Evolutionary conservation across 208 protist genomes (phyloP).

Genomic region (Cochliopodium minus): DNA sequence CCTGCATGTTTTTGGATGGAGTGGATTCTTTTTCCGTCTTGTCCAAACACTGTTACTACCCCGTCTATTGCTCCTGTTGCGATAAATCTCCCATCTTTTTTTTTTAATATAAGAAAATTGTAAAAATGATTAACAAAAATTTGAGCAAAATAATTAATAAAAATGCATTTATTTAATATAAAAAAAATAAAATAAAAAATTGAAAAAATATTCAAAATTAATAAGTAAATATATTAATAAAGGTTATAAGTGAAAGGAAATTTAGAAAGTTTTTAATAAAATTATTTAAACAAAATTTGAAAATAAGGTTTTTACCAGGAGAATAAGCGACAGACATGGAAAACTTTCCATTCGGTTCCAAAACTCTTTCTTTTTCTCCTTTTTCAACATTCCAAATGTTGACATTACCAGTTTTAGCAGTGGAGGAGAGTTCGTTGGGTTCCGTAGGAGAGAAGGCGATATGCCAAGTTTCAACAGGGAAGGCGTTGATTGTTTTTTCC

Average conservation of each 20-base stretch:
- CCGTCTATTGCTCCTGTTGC: background rate
- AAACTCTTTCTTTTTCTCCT: slow-evolving; percentile 4
- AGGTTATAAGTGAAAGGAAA: no score
- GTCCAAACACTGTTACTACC: background rate
- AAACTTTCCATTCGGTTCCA: slow-evolving; percentile 4
- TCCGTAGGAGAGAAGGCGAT: background rate
- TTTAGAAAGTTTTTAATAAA: no score
- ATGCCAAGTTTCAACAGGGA: slow-evolving; percentile 1
- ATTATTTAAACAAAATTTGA: background rate
- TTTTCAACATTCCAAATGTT: background rate
- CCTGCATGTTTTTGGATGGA: background rate
- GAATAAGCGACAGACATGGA: background rate
- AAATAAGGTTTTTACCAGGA: background rate
- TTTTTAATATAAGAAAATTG: no score
- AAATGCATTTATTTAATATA: no score
- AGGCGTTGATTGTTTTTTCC: background rate
- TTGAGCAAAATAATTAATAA: no score
- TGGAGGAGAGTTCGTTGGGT: background rate
- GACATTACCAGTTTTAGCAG: background rate
- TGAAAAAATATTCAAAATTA: background rate
- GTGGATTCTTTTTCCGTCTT: no score
- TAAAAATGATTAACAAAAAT: no score
- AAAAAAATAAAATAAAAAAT: background rate
- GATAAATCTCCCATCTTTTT: background rate
- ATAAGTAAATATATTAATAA: background rate